Evolutionary conservation across 2,329 filamentous ascomycete species (phyloP), one percentile per base, ranked within the genome.

Genomic region (Aspergillus piperis): DNA sequence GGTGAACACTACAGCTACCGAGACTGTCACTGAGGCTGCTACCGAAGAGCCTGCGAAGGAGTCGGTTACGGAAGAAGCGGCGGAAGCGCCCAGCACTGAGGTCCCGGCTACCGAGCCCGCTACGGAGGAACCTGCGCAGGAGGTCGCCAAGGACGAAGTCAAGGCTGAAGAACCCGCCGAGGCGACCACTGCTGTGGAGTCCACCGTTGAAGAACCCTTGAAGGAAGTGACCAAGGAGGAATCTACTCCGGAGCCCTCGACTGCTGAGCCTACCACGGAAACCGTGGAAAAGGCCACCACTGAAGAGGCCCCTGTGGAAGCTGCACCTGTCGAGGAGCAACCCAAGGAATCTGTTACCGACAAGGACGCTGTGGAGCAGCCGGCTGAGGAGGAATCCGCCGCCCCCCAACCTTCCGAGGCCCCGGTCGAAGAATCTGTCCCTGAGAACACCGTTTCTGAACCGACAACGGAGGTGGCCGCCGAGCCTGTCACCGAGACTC

Each of bases 181-280:
- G 19, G 41, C 3, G 10, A 19, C 41, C 13, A 10, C 41, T 44
- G 19, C 19, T 8, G 41, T 7, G 19, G 57, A 63, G 50, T 11
- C 55, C 21, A 54, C 30, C 36, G 58, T 41, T 19, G 56, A 59
- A 32, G 49, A 39, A 21, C 54, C 56, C 11, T 42, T 38, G 5
- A 55, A 60, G 49, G 53, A 56, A 53, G 39, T 42, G 10, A 32
- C 30, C 5, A 57, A 64, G 36, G 53, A 61, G 21, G 53, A 61
- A n/a, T 47, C 44, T 47, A 49, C 27, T 38, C 17, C 41, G 19
- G 57, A 52, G 38, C 32, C 53, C 23, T 32, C 42, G 8, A 11
- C 36, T n/a, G 59, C 52, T 15, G 56, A 67, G 56, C 38, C 58
- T 36, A 41, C 30, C 10, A 51, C 56, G 17, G 61, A 60, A 48